These are phyloP conservation scores for Raffaelea albimanens DNA, from an alignment of 2,329 filamentous ascomycete species.

Conservation along the genomic window DNA sequence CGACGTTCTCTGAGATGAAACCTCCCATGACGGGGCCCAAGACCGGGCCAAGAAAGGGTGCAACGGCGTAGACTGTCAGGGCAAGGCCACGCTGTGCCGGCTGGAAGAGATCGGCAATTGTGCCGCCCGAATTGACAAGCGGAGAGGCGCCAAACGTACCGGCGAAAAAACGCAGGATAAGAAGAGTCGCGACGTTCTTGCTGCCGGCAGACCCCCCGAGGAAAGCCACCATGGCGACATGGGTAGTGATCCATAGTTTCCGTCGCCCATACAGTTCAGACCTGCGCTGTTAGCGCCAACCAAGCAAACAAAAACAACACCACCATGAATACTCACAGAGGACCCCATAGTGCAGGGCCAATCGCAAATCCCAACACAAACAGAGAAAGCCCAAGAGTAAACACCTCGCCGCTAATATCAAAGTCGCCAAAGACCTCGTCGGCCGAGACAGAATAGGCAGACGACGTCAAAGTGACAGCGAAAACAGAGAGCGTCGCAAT, in stretches of 20 bases:
- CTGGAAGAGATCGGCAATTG: conserved; percentile 51
- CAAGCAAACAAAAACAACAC: conserved; percentile 8
- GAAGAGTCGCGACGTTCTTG: conserved; percentile 44
- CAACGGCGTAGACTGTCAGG: conserved; percentile 52
- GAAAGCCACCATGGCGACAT: conserved; percentile 47
- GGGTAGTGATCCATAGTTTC: conserved; percentile 47
- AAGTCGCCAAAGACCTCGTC: conserved; percentile 43
- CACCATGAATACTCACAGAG: conserved; percentile 30
- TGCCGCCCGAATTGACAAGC: conserved; percentile 50
- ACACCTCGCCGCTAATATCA: conserved; percentile 36
- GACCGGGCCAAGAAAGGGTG: conserved; percentile 54
- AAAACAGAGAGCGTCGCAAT: conserved; percentile 40
- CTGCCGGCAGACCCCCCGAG: conserved; percentile 48
- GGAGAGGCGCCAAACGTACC: conserved; percentile 51
- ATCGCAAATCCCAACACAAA: conserved; percentile 48
- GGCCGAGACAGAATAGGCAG: conserved; percentile 31
- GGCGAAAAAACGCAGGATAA: conserved; percentile 54
- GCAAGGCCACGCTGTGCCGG: conserved; percentile 43
- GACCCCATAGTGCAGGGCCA: conserved; percentile 47
- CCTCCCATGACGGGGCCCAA: conserved; percentile 53
- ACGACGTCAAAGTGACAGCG: conserved; percentile 41
- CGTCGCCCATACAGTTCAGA: conserved; percentile 49
- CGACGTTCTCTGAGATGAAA: conserved; percentile 53
- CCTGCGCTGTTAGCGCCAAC: too few species aligned
- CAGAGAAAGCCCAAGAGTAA: conserved; percentile 50